Evolutionary conservation across 2,329 filamentous ascomycete species (phyloP), one percentile per base, ranked within the genome.

Genomic region (Sphaerostilbella broomeana): DNA sequence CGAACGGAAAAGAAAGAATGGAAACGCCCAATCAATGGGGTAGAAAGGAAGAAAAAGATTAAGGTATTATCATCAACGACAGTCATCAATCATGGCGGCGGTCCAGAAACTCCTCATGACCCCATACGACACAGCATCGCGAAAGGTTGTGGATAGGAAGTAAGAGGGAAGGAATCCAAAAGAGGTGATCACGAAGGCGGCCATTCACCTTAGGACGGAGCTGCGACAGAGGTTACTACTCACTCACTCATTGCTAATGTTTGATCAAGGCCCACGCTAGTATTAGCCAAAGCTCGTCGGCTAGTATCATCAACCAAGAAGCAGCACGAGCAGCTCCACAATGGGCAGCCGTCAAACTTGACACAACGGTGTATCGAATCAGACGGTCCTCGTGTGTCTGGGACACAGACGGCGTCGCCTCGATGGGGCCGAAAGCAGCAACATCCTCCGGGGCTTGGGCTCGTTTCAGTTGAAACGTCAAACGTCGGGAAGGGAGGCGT

Each of bases 21-120:
- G 47, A 61, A 58, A 43, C 46, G 52, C 65, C 67, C 67, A 71
- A 48, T 71, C 68, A 69, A 70, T 70, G 68, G 67, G 47, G 49
- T 47, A 45, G 42, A 52, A 55, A 54, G 43, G 53, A 55, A 51
- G 53, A 55, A 54, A 57, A 47, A 54, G 50, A 46, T 19, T 17
- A 21, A 31, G 15, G 25, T 35, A 44, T 30, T 17, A 29, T 29
- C 29, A 41, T 34, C 47, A 38, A 47, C 38, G 31, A 42, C 38
- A 41, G 42, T 21, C 47, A 35, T 34, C 43, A 45, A 44, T 27
- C 41, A 43, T 43, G 38, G 19, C 16, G 35, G 39, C 29, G 30
- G 35, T 35, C 43, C 40, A 36, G 30, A 24, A 35, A 46, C 35
- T 34, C 42, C 36, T 35, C 40, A 42, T 30, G 36, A 31, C 31